phyloP scores from a whole-genome alignment of 768 basidiomycete genomes.

The Coprinopsis marcescibilis region DNA sequence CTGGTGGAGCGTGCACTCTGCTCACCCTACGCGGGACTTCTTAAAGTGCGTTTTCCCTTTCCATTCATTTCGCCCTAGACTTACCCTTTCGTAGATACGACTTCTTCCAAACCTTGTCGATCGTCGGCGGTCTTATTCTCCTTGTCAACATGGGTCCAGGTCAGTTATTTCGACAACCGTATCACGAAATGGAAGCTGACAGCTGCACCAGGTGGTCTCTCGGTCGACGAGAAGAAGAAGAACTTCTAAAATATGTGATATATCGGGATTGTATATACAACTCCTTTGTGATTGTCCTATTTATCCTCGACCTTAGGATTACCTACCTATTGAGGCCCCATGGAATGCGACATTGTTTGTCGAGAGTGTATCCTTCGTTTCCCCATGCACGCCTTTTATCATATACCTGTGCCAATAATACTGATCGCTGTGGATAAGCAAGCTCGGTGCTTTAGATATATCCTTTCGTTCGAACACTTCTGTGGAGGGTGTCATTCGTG shows the following conservation, averaged over 20 bases:
- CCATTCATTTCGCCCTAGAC: conserved; percentile 2
- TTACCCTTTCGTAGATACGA: conserved; percentile 65
- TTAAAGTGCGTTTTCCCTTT: conserved; percentile 67
- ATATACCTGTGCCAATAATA: too few relatives aligned
- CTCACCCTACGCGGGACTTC: conserved; percentile 96
- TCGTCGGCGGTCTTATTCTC: conserved; percentile 94
- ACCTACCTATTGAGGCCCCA: too few relatives aligned
- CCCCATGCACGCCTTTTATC: too few relatives aligned
- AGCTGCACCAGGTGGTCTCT: conserved; percentile 66
- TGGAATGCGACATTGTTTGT: too few relatives aligned
- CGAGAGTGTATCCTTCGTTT: too few relatives aligned
- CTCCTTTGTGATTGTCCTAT: too few relatives aligned
- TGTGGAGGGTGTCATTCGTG: too few relatives aligned
- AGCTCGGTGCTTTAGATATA: too few relatives aligned
- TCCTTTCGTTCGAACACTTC: too few relatives aligned
- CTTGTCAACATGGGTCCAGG: conserved; percentile 97
- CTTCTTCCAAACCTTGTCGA: conserved; percentile 98
- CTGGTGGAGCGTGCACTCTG: conserved; percentile 92
- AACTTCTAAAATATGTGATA: conserved; percentile 57
- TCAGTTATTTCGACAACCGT: conserved; percentile 26
- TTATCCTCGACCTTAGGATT: too few relatives aligned
- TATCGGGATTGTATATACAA: too few relatives aligned
- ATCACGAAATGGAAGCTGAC: conserved; percentile 9
- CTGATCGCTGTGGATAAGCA: too few relatives aligned
- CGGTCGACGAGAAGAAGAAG: conserved; percentile 99